Evolutionary conservation across 2,329 filamentous ascomycete species (phyloP).

Genomic region (Fusarium foetens): DNA sequence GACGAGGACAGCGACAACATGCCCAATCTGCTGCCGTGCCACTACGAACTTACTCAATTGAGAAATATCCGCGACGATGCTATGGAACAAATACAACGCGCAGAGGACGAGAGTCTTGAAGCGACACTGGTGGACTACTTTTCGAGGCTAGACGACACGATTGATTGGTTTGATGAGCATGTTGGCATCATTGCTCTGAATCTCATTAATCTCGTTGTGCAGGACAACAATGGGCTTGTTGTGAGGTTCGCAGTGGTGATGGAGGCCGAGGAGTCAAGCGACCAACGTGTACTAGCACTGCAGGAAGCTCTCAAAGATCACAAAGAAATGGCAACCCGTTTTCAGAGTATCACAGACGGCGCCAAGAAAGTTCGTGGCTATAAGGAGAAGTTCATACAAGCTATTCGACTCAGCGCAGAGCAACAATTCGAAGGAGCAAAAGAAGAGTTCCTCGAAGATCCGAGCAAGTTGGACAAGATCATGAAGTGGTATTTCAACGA

Average conservation of each 20-base stretch:
- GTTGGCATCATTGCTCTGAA: constrained; percentile 89
- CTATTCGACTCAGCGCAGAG: constrained; percentile 78
- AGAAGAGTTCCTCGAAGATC: constrained; percentile 83
- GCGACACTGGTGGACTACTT: constrained; percentile 92
- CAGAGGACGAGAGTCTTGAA: constrained; percentile 78
- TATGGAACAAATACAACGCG: constrained; percentile 91
- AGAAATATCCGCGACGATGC: constrained; percentile 95
- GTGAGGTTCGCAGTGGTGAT: constrained; percentile 93
- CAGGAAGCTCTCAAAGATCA: constrained; percentile 97
- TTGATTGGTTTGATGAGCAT: constrained; percentile 97
- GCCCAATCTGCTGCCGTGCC: constrained; percentile 87
- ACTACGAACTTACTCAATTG: constrained; percentile 91
- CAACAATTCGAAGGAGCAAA: constrained; percentile 78
- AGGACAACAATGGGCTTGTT: constrained; percentile 88
- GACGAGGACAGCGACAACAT: constrained; percentile 89
- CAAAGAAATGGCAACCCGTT: constrained; percentile 90
- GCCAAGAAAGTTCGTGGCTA: constrained; percentile 93
- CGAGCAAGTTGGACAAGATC: constrained; percentile 83
- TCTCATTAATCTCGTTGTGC: constrained; percentile 85
- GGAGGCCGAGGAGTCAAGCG: constrained; percentile 95
- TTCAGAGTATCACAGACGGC: constrained; percentile 94
- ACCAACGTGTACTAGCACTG: constrained; percentile 87
- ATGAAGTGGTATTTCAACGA: constrained; percentile 99
- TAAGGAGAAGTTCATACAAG: constrained; percentile 92
- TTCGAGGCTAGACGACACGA: constrained; percentile 81